Conservation (phyloP, 345 rosid species). For the Raphanus raphanistrum region DNA sequence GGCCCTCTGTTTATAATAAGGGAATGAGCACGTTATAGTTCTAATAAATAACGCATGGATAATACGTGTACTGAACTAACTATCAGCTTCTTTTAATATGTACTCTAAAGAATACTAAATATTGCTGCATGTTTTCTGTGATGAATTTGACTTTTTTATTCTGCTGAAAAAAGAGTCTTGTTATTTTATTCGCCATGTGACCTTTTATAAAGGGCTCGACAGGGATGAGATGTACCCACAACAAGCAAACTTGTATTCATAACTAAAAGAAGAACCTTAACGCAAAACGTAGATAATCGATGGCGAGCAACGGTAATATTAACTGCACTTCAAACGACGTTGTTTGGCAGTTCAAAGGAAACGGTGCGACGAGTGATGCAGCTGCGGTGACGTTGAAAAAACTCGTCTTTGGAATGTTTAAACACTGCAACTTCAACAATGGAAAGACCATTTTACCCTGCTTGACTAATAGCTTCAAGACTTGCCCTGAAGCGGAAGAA, state of each 20-base stretch:
- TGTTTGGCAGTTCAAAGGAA: background rate
- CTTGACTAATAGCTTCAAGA: background rate
- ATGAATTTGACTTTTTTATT: background rate
- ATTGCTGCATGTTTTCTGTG: background rate
- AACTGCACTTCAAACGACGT: background rate
- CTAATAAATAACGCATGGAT: background rate
- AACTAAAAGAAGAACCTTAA: background rate
- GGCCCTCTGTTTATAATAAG: background rate
- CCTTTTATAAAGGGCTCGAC: background rate
- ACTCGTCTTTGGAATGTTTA: background rate
- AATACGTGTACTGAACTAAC: background rate
- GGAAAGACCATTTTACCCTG: background rate
- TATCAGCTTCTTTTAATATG: background rate
- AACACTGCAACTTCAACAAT: background rate
- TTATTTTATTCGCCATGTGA: background rate
- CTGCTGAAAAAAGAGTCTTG: background rate
- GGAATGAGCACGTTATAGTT: background rate
- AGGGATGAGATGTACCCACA: background rate
- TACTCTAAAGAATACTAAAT: no score
- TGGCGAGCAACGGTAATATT: background rate
- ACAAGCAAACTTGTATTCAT: background rate
- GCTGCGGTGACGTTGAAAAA: background rate
- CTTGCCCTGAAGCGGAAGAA: background rate
- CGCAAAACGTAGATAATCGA: background rate
- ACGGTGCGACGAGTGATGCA: slow-evolving; percentile 1